Base-by-base conservation (phyloP, 768 basidiomycete genomes). In the Pseudohyphozyma bogoriensis region DNA sequence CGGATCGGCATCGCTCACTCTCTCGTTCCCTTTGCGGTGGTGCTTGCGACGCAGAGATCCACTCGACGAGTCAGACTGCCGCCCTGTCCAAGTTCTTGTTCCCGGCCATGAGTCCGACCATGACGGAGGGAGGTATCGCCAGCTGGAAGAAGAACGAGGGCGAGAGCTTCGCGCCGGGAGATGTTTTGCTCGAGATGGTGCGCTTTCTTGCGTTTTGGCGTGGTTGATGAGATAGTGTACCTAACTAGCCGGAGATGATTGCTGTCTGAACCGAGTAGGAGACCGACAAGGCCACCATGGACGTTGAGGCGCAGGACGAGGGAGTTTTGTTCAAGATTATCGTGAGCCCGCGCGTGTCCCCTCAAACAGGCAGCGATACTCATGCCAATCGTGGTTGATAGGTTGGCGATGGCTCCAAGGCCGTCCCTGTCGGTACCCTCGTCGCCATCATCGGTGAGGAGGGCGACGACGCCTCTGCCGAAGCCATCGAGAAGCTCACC, bases 261-360 rank as follows among this genome's bases (percentile, higher is more conserved):
- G 37, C 5, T 32, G 33, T 61, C 28, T 2, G 24, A 18, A 4
- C 1, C 49, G 12, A 20, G 22, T 56, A 93, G 90, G 95, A 99
- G 85, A 99, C 95, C 56, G 95, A 99, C 85, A 99, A 99, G 81
- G 70, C 95, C 26, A 92, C 91, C 51, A 97, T 99, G 75, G 95
- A 99, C 77, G 93, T 99, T 37, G 95, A 99, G 77, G 90, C 95
- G 12, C 92, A 92, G 77, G 95, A 97, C 45, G 95, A 99, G 68
- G 95, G 95, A 68, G 77, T 97, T 65, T 78, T 99, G 61, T 92
- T 87, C 54, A 97, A 97, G 82, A 95, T 99, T 68, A 84, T 99
- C 57, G 92, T 91, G 76, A 59, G 88, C 77, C 8, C n/a, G 13
- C 5, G 1, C 36, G 0, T 45, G 11, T 4, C 9, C 18, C 22